These are phyloP conservation scores for Starmera quercuum DNA, from an alignment of 805 yeast species.

Conservation along the genomic window DNA sequence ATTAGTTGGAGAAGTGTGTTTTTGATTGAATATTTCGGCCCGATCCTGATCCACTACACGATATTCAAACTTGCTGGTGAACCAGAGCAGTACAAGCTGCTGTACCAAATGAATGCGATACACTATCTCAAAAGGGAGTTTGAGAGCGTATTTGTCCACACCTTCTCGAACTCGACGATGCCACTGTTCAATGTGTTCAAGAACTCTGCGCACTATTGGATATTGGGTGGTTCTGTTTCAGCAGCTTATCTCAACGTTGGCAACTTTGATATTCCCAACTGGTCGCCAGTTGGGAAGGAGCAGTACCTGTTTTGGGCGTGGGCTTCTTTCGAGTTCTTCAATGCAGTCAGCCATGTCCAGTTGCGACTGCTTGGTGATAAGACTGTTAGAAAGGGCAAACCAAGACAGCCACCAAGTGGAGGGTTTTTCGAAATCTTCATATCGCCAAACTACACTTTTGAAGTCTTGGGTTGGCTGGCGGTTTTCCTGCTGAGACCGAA, in stretches of 20 bases:
- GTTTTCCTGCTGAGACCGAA: conserved; percentile 69
- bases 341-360: conserved; percentile 62
- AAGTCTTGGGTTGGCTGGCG: conserved; percentile 65
- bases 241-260: conserved; percentile 47
- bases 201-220: conserved; percentile 89
- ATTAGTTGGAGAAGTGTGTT: conserved; percentile 90
- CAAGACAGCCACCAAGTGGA: conserved; percentile 50
- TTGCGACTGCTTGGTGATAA: conserved; percentile 43
- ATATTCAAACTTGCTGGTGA: conserved; percentile 38
- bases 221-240: conserved; percentile 64
- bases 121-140: conserved; percentile 86
- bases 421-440: conserved; percentile 76
- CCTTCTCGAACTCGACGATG: conserved; percentile 87
- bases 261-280: conserved; percentile 48
- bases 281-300: conserved; percentile 40
- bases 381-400: conserved; percentile 24
- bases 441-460: conserved; percentile 95
- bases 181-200: conserved; percentile 82
- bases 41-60: conserved; percentile 70
- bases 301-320: conserved; percentile 11
- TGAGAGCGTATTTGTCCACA: conserved; percentile 80
- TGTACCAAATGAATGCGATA: conserved; percentile 42
- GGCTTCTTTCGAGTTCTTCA: conserved; percentile 58
- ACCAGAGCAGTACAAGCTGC: conserved; percentile 19
- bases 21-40: conserved; percentile 83